Evolutionary conservation across 768 basidiomycete genomes (phyloP).

Genomic region (Calocera viscosa): DNA sequence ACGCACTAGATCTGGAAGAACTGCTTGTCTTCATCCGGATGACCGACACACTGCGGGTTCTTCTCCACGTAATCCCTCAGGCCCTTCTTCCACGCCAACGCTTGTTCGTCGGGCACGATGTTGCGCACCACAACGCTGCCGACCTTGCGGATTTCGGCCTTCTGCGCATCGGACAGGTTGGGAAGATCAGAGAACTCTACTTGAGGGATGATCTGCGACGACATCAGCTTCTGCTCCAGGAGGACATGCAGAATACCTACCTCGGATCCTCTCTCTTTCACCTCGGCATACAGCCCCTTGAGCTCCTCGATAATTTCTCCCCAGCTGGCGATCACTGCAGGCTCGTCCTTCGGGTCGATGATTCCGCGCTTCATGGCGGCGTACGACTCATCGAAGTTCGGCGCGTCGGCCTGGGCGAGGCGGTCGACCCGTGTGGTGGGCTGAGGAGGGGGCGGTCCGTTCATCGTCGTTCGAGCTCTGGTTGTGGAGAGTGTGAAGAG

Average conservation of each 20-base stretch:
- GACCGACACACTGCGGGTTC: constrained; percentile 43
- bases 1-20: constrained; percentile 62
- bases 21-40: constrained; percentile 47
- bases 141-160: constrained; percentile 40
- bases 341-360: background rate
- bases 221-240: background rate
- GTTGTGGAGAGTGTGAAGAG: background rate
- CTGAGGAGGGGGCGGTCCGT: background rate
- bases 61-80: constrained; percentile 44
- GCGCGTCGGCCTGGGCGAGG: background rate
- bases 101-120: constrained; percentile 46
- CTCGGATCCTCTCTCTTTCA: constrained; percentile 37
- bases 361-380: background rate
- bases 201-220: constrained; percentile 44
- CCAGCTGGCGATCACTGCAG: constrained; percentile 42
- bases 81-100: constrained; percentile 44
- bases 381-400: background rate
- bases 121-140: constrained; percentile 53
- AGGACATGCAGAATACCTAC: constrained; percentile 25
- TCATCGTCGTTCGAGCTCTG: background rate
- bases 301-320: constrained; percentile 43
- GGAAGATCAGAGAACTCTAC: constrained; percentile 47
- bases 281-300: constrained; percentile 33
- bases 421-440: background rate
- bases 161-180: constrained; percentile 34